A percentile compares a stretch with the other conserved stretches of the same genome.
These are phyloP conservation scores for Lentinula detonsa DNA, from an alignment of 768 basidiomycete genomes.

Conservation along the genomic window DNA sequence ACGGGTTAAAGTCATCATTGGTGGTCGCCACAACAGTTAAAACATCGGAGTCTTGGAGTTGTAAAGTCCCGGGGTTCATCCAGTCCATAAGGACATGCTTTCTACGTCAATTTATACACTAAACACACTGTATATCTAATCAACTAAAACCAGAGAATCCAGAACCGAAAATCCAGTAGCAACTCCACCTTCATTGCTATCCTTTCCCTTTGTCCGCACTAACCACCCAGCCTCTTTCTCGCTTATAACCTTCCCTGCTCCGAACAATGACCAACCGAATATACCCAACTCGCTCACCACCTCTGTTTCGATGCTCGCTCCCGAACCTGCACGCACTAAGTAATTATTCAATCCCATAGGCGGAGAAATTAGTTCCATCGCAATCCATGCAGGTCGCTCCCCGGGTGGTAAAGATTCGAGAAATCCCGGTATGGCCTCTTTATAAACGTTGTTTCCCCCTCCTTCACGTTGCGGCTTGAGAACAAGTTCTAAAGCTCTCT, in stretches of 20 bases:
- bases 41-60: too few relatives aligned
- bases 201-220: conserved; percentile 84
- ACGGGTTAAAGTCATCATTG: not conserved
- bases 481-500: conserved; percentile 54
- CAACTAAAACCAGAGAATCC: conserved; percentile 61
- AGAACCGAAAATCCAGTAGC: conserved; percentile 78
- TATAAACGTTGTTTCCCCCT: conserved; percentile 95
- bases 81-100: too few relatives aligned
- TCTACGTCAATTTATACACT: too few relatives aligned
- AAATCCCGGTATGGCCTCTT: conserved; percentile 71
- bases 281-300: conserved; percentile 89
- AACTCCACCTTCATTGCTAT: conserved; percentile 89
- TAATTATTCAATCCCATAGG: conserved; percentile 65
- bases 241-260: conserved; percentile 34
- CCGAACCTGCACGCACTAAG: conserved; percentile 68
- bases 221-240: conserved; percentile 78
- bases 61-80: too few relatives aligned
- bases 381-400: conserved; percentile 86
- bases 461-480: conserved; percentile 98
- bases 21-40: too few relatives aligned
- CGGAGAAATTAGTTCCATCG: conserved; percentile 88
- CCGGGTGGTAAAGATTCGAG: conserved; percentile 51
- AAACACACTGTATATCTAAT: conserved; percentile 6
- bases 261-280: conserved; percentile 85
- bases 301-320: conserved; percentile 48